A percentile compares a stretch with the other conserved stretches of the same genome.
These are phyloP conservation scores for Coelastrella sp. DNA, from an alignment of 139 green algal genomes.

Conservation along the genomic window DNA sequence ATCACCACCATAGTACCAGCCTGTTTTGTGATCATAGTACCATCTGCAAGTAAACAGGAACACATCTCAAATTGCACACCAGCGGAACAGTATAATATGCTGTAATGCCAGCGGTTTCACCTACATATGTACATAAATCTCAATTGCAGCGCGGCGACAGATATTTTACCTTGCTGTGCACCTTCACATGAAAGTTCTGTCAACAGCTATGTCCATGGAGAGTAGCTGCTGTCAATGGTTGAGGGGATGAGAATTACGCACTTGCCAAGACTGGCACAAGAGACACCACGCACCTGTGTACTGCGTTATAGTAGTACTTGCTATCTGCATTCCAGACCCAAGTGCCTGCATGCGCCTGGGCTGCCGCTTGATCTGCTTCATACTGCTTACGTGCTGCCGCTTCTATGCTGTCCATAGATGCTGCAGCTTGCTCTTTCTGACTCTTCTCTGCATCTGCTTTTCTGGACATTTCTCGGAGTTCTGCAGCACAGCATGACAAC, in stretches of 20 bases:
- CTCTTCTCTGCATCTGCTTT: constrained; percentile 62
- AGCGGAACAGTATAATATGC: too few relatives aligned
- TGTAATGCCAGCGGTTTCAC: too few relatives aligned
- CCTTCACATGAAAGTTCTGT: too few relatives aligned
- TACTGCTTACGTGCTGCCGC: constrained; percentile 47
- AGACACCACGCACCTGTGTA: constrained; percentile 49
- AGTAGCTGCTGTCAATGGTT: background rate
- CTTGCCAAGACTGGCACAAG: too few relatives aligned
- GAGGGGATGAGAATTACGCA: too few relatives aligned
- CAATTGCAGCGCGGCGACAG: too few relatives aligned
- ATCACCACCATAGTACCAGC: constrained; percentile 84
- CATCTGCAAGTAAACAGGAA: constrained; percentile 50
- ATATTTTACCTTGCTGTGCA: too few relatives aligned
- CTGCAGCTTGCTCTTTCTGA: constrained; percentile 19
- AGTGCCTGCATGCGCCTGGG: constrained; percentile 42
- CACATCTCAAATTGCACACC: too few relatives aligned
- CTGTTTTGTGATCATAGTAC: constrained; percentile 78
- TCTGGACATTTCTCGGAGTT: constrained; percentile 62
- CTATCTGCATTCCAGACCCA: constrained; percentile 60
- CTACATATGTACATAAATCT: too few relatives aligned
- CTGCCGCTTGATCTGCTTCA: constrained; percentile 42
- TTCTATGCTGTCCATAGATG: constrained; percentile 43
- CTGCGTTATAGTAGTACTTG: constrained; percentile 80
- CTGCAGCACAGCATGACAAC: constrained; percentile 47
- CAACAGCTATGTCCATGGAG: too few relatives aligned